phyloP scores from a whole-genome alignment of 306 rosid genomes.

The Myrica gale region DNA sequence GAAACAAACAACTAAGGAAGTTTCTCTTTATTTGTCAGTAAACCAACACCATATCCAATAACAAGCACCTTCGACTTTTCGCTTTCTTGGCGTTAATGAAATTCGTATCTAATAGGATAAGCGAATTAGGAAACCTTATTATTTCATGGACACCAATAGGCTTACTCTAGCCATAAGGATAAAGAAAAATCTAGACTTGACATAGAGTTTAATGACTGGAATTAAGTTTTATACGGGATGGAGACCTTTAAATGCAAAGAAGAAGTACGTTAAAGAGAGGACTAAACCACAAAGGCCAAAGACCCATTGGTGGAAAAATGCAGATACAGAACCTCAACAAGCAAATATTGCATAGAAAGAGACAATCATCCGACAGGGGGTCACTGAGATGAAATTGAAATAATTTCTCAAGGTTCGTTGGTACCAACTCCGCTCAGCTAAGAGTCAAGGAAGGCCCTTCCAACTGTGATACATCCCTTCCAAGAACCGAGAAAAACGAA shows the following conservation, averaged over 20 bases:
- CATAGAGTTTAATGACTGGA: too few species aligned
- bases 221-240: neutral
- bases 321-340: neutral
- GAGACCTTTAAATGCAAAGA: neutral
- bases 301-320: constrained; percentile 9
- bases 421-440: constrained; percentile 6
- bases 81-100: neutral
- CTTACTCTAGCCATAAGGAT: neutral
- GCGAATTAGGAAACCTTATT: neutral
- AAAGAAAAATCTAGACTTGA: neutral
- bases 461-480: constrained; percentile 16
- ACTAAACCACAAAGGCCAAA: constrained; percentile 3
- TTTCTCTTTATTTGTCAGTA: constrained; percentile 8
- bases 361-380: neutral
- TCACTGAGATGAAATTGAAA: neutral
- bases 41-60: constrained; percentile 18
- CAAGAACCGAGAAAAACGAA: constrained; percentile 36
- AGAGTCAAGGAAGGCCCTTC: constrained; percentile 1
- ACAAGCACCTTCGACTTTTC: neutral
- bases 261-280: neutral
- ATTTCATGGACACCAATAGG: neutral
- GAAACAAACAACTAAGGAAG: constrained; percentile 14
- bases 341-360: neutral
- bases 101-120: neutral
- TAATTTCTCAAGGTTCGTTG: neutral